Evolutionary conservation across 139 green algal species (phyloP), one percentile per base, ranked within the genome.

Genomic region (Chlorokybus atmophyticus): DNA sequence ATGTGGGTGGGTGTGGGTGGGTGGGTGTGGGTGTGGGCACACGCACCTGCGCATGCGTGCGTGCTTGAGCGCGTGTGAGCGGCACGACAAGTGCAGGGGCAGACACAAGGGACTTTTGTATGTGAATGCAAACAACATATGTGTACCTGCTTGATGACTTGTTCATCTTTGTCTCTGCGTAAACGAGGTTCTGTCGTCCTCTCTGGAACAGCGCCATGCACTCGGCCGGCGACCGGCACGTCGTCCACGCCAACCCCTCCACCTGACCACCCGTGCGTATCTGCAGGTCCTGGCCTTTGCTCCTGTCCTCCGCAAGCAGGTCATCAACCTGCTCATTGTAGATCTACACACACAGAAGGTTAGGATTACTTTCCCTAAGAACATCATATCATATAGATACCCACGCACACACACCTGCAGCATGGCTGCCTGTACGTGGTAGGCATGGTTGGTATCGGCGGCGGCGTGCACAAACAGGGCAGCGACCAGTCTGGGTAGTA

Each of bases 91-190:
- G n/a, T n/a, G n/a, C n/a, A n/a, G n/a, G n/a, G n/a, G n/a, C n/a
- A n/a, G n/a, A n/a, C n/a, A n/a, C n/a, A n/a, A n/a, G n/a, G n/a
- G n/a, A n/a, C n/a, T n/a, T n/a, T n/a, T n/a, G n/a, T n/a, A n/a
- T n/a, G n/a, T n/a, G n/a, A n/a, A n/a, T n/a, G n/a, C n/a, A n/a
- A n/a, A n/a, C n/a, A n/a, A n/a, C n/a, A n/a, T 14, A 14, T 44
- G 35, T 14, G 10, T 14, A 44, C 35, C 66, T 41, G 14, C 30
- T 57, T 4, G 50, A 64, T 35, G 52, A 29, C 32, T 66, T 60
- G 48, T 75, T 75, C 51, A 73, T 62, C 50, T 63, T 53, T 29
- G 64, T 73, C 32, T 73, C 64, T 4, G 64, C 64, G 41, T 73
- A 73, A 8, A 59, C 29, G 29, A 73, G 19, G 6, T 28, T 28